Conservation (phyloP, 208 protist species). For the Acanthamoeba castellanii region DNA sequence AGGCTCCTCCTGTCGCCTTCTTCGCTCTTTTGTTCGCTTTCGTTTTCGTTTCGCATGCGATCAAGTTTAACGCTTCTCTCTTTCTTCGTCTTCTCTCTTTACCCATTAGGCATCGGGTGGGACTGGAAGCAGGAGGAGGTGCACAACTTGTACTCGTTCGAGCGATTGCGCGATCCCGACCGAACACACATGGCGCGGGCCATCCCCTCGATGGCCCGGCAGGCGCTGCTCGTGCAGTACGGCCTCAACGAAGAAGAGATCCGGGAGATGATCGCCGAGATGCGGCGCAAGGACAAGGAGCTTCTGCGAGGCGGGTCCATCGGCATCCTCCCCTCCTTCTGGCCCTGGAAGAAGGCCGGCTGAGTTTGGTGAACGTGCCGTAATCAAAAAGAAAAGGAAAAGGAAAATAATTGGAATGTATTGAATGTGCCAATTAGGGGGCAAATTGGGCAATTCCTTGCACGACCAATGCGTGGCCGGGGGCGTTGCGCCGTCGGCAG, state of each 20-base stretch:
- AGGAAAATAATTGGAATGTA: neutral
- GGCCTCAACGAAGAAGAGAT: neutral
- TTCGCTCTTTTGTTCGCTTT: neutral
- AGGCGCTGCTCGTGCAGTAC: neutral
- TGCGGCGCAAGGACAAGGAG: slow-evolving; percentile 43
- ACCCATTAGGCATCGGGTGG: slow-evolving; percentile 10
- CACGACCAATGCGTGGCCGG: slow-evolving; percentile 23
- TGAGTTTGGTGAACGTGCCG: neutral
- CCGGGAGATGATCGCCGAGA: neutral
- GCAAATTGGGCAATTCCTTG: neutral
- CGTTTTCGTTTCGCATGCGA: neutral
- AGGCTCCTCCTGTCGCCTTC: neutral
- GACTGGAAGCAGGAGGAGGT: slow-evolving; percentile 61
- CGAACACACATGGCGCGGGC: neutral
- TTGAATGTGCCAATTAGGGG: slow-evolving; percentile 1
- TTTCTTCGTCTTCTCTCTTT: neutral
- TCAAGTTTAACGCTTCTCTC: neutral
- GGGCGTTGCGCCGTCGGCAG: slow-evolving; percentile 48
- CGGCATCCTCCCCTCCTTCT: slow-evolving; percentile 17
- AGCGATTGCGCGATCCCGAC: neutral
- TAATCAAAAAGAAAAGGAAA: neutral
- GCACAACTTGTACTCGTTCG: slow-evolving; percentile 46
- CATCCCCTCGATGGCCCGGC: neutral
- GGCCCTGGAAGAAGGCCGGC: slow-evolving; percentile 45
- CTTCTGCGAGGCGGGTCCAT: neutral